phyloP scores from a whole-genome alignment of 169 alveolate species.

The Plasmodium inui region DNA sequence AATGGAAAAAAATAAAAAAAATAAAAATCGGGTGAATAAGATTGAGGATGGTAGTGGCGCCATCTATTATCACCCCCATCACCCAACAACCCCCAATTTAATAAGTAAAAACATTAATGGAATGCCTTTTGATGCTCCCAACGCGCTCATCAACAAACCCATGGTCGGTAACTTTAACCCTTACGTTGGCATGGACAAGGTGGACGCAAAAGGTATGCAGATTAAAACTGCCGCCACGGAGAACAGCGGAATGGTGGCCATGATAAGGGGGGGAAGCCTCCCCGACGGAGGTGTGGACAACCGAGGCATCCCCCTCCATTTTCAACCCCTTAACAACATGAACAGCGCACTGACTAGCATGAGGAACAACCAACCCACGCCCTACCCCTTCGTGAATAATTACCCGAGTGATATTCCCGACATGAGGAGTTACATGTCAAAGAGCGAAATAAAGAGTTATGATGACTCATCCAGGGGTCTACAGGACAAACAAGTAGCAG shows the following conservation, averaged over 20 bases:
- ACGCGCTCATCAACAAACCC: conserved; percentile 5
- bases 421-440: not conserved
- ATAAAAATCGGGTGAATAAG: not conserved
- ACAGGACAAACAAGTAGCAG: not conserved
- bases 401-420: not conserved
- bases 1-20: conserved; percentile 56
- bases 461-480: not conserved
- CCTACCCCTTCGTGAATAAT: conserved; percentile 3
- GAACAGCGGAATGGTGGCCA: not conserved
- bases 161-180: conserved; percentile 15
- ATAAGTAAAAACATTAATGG: not conserved
- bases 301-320: not conserved
- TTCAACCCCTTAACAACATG: not conserved
- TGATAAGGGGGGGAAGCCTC: not conserved
- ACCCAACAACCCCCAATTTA: not conserved
- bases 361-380: conserved; percentile 7
- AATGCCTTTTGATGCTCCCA: conserved; percentile 3
- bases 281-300: not conserved
- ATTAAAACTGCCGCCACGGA: not conserved
- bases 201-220: not conserved
- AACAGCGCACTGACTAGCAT: not conserved
- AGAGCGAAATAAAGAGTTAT: conserved; percentile 1
- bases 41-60: not conserved
- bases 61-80: not conserved
- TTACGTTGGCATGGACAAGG: not conserved